Evolutionary conservation across 371 early-diverging fungal genomes (phyloP).

Genomic region (Mycotypha africana): DNA sequence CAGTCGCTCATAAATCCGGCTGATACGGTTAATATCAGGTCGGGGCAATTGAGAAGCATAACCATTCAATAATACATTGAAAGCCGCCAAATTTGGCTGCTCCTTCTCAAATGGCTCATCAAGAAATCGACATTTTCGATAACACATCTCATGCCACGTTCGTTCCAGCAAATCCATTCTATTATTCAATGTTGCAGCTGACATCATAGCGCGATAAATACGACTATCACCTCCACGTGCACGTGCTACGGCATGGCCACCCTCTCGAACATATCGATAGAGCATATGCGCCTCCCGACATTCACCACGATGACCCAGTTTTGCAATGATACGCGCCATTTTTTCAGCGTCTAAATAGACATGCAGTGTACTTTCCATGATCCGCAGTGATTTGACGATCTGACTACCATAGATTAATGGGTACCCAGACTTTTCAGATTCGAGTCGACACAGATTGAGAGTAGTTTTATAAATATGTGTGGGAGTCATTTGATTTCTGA

Average conservation of each 20-base stretch:
- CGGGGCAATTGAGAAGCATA: conserved; percentile 48
- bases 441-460: too few relatives aligned
- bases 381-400: conserved; percentile 16
- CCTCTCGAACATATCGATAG: conserved; percentile 23
- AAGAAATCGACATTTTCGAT: conserved; percentile 8
- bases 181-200: conserved; percentile 25
- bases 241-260: background rate
- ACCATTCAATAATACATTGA: conserved; percentile 71
- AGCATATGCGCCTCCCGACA: conserved; percentile 16
- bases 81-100: conserved; percentile 56
- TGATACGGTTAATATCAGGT: conserved; percentile 22
- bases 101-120: background rate
- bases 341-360: conserved; percentile 16
- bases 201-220: conserved; percentile 28
- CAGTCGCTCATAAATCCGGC: conserved; percentile 18
- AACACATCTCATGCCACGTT: conserved; percentile 28
- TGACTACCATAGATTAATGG: conserved; percentile 11
- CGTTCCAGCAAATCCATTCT: conserved; percentile 20
- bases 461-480: too few relatives aligned
- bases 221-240: conserved; percentile 6
- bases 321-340: conserved; percentile 19
- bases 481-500: too few relatives aligned
- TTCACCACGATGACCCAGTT: conserved; percentile 29
- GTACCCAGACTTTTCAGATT: too few relatives aligned
- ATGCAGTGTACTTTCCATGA: conserved; percentile 20